Evolutionary conservation across 139 green algal genomes (phyloP).

Genomic region (Pseudopediastrum boryanum): DNA sequence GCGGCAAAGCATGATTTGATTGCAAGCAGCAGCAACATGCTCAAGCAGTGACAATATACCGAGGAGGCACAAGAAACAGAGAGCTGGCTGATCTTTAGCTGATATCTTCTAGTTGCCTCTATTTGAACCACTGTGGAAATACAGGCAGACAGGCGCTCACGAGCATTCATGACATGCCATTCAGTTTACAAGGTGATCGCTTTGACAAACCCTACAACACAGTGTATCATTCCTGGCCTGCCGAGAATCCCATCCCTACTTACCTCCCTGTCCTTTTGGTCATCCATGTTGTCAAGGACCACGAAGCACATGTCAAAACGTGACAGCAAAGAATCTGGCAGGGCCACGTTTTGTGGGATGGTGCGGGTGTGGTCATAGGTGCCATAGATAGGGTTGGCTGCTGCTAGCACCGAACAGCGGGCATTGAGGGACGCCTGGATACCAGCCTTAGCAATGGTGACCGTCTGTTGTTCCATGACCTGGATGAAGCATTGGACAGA

Average conservation of each 20-base stretch:
- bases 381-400: constrained; percentile 87
- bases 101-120: too few relatives aligned
- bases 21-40: too few relatives aligned
- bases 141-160: too few relatives aligned
- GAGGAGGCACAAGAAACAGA: too few relatives aligned
- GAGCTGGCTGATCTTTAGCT: too few relatives aligned
- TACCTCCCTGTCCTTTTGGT: constrained; percentile 74
- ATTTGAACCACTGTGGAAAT: too few relatives aligned
- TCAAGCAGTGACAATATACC: too few relatives aligned
- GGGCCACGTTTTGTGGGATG: constrained; percentile 92
- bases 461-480: constrained; percentile 97
- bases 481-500: constrained; percentile 16
- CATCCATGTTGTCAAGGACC: constrained; percentile 90
- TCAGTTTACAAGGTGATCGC: too few relatives aligned
- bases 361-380: constrained; percentile 72
- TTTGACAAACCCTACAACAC: too few relatives aligned
- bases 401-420: constrained; percentile 91
- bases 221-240: too few relatives aligned
- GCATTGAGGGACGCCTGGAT: constrained; percentile 97
- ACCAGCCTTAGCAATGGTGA: constrained; percentile 99
- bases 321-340: constrained; percentile 97
- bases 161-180: too few relatives aligned
- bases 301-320: constrained; percentile 99
- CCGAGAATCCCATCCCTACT: not conserved
- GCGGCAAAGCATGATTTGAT: too few relatives aligned